Base-by-base conservation (phyloP, 2,329 filamentous ascomycete genomes). In the Dactylellina sp. region DNA sequence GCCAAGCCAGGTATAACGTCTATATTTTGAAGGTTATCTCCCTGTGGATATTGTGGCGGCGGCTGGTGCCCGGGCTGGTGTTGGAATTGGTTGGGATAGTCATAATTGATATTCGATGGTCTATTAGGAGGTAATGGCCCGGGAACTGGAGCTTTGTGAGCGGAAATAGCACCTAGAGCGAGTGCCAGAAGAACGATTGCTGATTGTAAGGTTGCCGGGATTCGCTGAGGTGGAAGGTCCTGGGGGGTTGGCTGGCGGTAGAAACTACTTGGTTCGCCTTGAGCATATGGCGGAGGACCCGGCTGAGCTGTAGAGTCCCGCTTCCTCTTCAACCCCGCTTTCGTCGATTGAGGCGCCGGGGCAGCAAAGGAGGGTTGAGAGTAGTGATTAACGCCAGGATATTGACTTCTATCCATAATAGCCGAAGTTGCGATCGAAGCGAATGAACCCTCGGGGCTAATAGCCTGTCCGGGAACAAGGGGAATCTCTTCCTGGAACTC, bases 1-100 rank as follows among this genome's bases (percentile, higher is more conserved):
- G 93, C 90, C 68, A 98, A 83, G 0, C 95, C 95, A 0, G 95
- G 94, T 74, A 97, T 91, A 5, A 91, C 86, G 78, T 98, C 93
- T 56, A 95, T 85, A 79, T 96, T 97, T 77, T 86, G 85, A 60
- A 81, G 80, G 20, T 78, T 76, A 1, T 79, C 78, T 9, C 25
- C n/a, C 1, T 72, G 46, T 11, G 25, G 59, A 22, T 66, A 71
- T 64, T 86, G 82, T 57, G 87, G 83, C 76, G 84, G 75, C 82
- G 81, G 0, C 79, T 79, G 42, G 83, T 82, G 22, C 49, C 86
- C 70, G 18, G 47, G 65, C 56, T 14, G 78, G 68, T 64, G 53
- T 44, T 64, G 68, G 20, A 46, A 72, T 39, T 72, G 68, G 18
- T 72, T 53, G 9, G 59, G 37, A 12, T 64, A 44, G 3, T 49